A percentile compares a stretch with the other conserved stretches of the same genome.
Evolutionary conservation across 257 asterid genomes (phyloP).

Genomic region (Rauvolfia tetraphylla): DNA sequence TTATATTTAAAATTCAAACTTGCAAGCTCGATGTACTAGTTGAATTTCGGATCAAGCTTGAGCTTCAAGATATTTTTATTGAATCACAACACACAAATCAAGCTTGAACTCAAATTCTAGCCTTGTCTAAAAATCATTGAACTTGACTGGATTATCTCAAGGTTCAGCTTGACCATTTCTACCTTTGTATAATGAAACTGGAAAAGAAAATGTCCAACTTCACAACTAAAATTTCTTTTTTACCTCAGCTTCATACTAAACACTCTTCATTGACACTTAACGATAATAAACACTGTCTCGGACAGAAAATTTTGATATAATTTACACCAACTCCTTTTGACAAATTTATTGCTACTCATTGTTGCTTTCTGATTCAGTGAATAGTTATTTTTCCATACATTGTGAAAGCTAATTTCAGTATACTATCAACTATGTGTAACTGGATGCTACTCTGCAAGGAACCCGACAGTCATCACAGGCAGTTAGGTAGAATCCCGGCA

Average conservation of each 20-base stretch:
- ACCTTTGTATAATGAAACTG: no score
- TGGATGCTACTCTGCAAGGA: neutral
- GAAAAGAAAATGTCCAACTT: neutral
- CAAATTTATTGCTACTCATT: neutral
- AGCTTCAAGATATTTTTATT: no score
- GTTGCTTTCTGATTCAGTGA: neutral
- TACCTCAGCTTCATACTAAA: neutral
- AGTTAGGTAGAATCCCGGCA: neutral
- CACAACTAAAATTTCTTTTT: neutral
- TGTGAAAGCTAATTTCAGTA: neutral
- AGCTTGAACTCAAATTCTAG: no score
- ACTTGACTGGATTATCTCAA: no score
- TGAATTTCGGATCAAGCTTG: no score
- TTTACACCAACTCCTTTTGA: neutral
- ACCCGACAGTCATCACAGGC: no score
- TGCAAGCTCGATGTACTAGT: no score
- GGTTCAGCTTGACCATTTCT: no score
- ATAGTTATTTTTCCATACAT: neutral
- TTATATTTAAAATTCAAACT: no score
- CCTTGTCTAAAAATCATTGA: no score
- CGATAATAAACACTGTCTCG: neutral
- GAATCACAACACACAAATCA: no score
- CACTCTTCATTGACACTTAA: neutral
- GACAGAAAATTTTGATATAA: neutral
- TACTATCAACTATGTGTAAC: neutral